Evolutionary conservation across 179 eudicot genomes (phyloP), one percentile per base, ranked within the genome.

Genomic region (Camellia oleifera): DNA sequence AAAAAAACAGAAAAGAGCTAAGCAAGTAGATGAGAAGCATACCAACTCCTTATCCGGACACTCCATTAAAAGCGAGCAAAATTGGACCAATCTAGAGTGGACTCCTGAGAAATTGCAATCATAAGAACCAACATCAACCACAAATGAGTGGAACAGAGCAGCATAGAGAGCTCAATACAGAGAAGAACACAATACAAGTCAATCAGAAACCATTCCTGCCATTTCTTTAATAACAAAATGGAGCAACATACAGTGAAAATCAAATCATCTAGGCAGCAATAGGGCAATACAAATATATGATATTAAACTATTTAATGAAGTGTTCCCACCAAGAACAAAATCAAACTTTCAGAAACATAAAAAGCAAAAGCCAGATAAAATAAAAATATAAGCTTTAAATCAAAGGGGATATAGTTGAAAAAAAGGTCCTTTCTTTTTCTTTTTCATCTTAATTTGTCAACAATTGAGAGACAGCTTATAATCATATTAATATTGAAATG

Each of bases 71-170:
- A 42, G 58, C 5, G 52, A 65, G 7, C 67, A 15, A n/a, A 78
- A 18, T 9, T 5, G n/a, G 26, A 44, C 8, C 20, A 78, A 40
- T 69, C 68, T 42, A 56, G 45, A 57, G 45, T 5, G 26, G 26
- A 26, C n/a, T n/a, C n/a, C n/a, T n/a, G n/a, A n/a, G n/a, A n/a
- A 78, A 8, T 32, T n/a, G n/a, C n/a, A n/a, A n/a, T n/a, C n/a
- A n/a, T n/a, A n/a, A n/a, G n/a, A n/a, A n/a, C n/a, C n/a, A n/a
- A 54, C 80, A 67, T 52, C 63, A 53, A 67, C 44, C 72, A 17
- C 12, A 48, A 20, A 63, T 50, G 72, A 18, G 48, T 48, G 50
- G 20, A 65, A 65, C 56, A 60, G 52, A 42, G 53, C 20, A 46
- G 60, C 7, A 23, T 26, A 52, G 52, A 48, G 52, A 48, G 52